phyloP scores from a whole-genome alignment of 1,284 basidiomycete genomes.

The Rhodotorula sp. region DNA sequence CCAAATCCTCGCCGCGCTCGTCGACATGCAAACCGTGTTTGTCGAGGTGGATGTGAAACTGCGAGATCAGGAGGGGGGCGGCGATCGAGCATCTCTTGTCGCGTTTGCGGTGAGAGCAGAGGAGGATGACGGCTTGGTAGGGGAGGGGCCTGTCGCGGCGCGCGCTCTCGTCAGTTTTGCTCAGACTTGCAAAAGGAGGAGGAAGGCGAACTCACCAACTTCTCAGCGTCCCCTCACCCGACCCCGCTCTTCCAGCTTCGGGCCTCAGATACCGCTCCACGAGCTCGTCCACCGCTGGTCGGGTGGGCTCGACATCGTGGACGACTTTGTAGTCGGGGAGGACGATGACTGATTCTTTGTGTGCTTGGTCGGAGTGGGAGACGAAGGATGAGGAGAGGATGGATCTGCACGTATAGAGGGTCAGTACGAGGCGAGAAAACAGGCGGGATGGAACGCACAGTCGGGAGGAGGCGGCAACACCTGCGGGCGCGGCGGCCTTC shows the following conservation, averaged over 20 bases:
- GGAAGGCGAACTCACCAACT: conserved; percentile 13
- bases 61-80: conserved; percentile 71
- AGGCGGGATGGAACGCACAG: background rate
- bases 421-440: background rate
- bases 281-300: conserved; percentile 65
- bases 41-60: conserved; percentile 54
- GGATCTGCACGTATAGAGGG: conserved; percentile 52
- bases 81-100: conserved; percentile 87
- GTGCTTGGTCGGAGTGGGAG: conserved; percentile 55
- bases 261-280: conserved; percentile 66
- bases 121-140: conserved; percentile 66
- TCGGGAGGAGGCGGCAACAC: background rate
- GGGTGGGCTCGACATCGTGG: conserved; percentile 20
- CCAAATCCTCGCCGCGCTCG: conserved; percentile 67
- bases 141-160: conserved; percentile 57
- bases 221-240: background rate
- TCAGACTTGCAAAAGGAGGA: conserved; percentile 10
- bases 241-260: conserved; percentile 55
- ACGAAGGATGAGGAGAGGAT: conserved; percentile 78
- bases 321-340: conserved; percentile 82
- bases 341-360: conserved; percentile 67
- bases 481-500: background rate
- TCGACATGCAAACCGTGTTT: conserved; percentile 70
- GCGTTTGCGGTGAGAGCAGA: conserved; percentile 86
- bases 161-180: background rate